These are phyloP conservation scores for Penicillium argentinense DNA, from an alignment of 495 filamentous ascomycete genomes.

Conservation along the genomic window DNA sequence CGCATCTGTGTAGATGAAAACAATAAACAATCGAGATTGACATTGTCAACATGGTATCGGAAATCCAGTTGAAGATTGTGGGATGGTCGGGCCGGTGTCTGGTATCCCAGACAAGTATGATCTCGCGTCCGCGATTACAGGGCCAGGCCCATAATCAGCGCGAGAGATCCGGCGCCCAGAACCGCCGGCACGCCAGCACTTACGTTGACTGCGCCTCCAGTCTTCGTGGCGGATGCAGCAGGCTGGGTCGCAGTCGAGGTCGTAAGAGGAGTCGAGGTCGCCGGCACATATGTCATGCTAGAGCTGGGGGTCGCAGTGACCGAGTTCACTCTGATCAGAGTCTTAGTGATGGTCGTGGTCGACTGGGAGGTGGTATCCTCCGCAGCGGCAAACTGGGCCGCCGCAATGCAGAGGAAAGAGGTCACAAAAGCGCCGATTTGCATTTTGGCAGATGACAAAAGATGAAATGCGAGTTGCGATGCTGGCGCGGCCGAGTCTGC, in stretches of 20 bases:
- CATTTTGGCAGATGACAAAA: constrained; percentile 27
- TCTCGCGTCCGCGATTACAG: constrained; percentile 24
- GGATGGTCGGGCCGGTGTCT: background rate
- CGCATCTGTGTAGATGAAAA: no score
- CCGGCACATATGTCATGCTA: constrained; percentile 15
- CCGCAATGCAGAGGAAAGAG: constrained; percentile 38
- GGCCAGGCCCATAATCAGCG: constrained; percentile 36
- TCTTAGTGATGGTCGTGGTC: constrained; percentile 37
- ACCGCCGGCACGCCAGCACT: constrained; percentile 34
- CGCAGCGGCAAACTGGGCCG: constrained; percentile 29
- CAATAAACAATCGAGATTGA: background rate
- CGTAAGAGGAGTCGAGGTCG: constrained; percentile 22
- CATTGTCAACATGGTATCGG: background rate
- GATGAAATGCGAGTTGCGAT: background rate
- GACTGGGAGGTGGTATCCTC: constrained; percentile 29
- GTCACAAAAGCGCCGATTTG: constrained; percentile 35
- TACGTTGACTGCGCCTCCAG: constrained; percentile 22
- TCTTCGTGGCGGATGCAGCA: constrained; percentile 22
- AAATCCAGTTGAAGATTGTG: background rate
- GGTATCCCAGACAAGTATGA: background rate
- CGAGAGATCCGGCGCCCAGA: constrained; percentile 38
- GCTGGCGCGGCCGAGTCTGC: background rate
- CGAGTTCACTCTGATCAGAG: constrained; percentile 31
- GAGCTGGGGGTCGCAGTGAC: constrained; percentile 28
- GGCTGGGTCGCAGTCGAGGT: constrained; percentile 22